Percentiles rank a stretch among this genome's conserved stretches.
phyloP scores from a whole-genome alignment of 106 monocot genomes.

The Dioscorea alata region DNA sequence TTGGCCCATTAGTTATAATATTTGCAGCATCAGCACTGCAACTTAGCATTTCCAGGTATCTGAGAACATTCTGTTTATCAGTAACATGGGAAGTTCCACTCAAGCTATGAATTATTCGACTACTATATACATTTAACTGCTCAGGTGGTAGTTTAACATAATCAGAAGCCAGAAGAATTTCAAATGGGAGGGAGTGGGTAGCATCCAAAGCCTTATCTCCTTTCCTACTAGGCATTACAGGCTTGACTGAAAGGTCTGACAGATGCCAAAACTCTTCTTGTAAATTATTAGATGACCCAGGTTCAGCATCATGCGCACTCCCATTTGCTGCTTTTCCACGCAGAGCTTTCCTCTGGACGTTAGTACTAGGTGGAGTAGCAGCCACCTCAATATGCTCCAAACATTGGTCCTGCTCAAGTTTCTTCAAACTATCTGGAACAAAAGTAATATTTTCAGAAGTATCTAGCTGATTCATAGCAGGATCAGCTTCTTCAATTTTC shows the following conservation, averaged over 20 bases:
- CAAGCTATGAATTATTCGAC: conserved; percentile 53
- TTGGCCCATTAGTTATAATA: conserved; percentile 72
- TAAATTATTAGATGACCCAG: conserved; percentile 34
- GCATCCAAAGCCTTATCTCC: conserved; percentile 54
- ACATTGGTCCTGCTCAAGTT: conserved; percentile 23
- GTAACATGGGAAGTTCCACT: conserved; percentile 52
- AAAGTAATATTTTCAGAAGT: conserved; percentile 16
- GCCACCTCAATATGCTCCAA: conserved; percentile 34
- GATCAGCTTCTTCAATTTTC: conserved; percentile 31
- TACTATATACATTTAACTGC: conserved; percentile 51
- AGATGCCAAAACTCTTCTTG: conserved; percentile 74
- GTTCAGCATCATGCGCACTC: neutral
- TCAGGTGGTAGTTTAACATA: conserved; percentile 69
- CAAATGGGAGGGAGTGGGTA: conserved; percentile 54
- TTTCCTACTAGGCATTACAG: conserved; percentile 84
- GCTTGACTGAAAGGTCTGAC: conserved; percentile 80
- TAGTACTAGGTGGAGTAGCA: conserved; percentile 39
- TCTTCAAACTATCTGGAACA: conserved; percentile 25
- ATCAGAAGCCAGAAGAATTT: conserved; percentile 48
- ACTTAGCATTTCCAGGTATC: conserved; percentile 83
- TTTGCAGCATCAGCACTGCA: conserved; percentile 85
- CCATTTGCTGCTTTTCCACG: conserved; percentile 23
- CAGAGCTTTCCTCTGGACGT: conserved; percentile 28
- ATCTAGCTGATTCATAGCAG: conserved; percentile 6
- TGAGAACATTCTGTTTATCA: conserved; percentile 76